Evolutionary conservation across 2,329 filamentous ascomycete species (phyloP).

Genomic region (Xylariales sp.): DNA sequence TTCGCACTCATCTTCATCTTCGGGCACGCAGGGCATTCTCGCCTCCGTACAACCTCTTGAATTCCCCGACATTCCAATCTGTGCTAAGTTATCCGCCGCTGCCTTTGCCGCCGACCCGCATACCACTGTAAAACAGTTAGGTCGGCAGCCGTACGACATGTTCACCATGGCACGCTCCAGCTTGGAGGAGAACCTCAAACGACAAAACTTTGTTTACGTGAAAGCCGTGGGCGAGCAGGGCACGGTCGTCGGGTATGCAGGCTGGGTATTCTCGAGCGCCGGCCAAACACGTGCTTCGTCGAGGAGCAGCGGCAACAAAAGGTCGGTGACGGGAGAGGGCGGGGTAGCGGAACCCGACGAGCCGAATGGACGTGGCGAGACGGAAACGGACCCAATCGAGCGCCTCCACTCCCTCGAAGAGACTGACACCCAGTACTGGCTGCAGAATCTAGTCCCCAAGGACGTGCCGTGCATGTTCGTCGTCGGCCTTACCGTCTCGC

Average conservation of each 20-base stretch:
- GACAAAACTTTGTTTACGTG: constrained; percentile 32
- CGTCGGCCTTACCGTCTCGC: constrained; percentile 34
- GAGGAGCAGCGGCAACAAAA: neutral
- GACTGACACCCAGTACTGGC: constrained; percentile 36
- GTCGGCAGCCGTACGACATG: constrained; percentile 37
- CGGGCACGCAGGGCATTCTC: constrained; percentile 2
- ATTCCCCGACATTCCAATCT: constrained; percentile 31
- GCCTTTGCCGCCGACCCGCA: constrained; percentile 38
- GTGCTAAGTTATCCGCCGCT: constrained; percentile 32
- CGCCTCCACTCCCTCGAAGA: constrained; percentile 38
- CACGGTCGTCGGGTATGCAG: constrained; percentile 35
- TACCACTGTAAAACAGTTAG: constrained; percentile 38
- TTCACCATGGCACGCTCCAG: constrained; percentile 28
- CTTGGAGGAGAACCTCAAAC: constrained; percentile 28
- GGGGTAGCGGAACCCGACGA: neutral
- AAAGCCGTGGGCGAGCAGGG: constrained; percentile 37
- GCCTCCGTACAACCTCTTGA: constrained; percentile 36
- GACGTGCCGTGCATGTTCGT: constrained; percentile 36
- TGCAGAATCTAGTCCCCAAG: constrained; percentile 28
- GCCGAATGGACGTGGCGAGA: neutral
- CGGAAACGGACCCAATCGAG: constrained; percentile 27
- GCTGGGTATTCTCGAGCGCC: constrained; percentile 32
- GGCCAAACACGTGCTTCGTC: constrained; percentile 23
- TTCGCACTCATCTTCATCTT: neutral
- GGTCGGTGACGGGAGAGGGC: neutral